A percentile compares a stretch with the other conserved stretches of the same genome.
Conservation (phyloP, 75 land plant species). For the Selaginella moellendorffii region DNA sequence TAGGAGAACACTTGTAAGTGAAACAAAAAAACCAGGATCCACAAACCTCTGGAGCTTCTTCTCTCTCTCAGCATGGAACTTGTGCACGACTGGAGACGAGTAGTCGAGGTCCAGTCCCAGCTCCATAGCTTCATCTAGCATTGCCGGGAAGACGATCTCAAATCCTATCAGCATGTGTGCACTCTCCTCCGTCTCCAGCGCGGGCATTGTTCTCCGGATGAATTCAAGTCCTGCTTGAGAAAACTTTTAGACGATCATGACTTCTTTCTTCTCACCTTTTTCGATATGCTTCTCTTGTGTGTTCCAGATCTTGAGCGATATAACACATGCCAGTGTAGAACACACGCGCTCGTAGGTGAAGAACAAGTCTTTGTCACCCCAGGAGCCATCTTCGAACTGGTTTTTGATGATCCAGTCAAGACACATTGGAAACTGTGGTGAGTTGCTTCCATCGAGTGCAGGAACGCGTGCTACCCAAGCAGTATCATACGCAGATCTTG, state of each 20-base stretch:
- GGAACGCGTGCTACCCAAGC: constrained; percentile 13
- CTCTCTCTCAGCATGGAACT: constrained; percentile 35
- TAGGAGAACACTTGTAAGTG: too few species aligned
- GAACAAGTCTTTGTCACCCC: constrained; percentile 11
- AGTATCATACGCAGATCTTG: constrained; percentile 8
- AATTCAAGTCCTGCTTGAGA: constrained; percentile 41
- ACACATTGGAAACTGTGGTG: background rate
- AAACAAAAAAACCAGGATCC: too few species aligned
- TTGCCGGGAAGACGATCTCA: constrained; percentile 69
- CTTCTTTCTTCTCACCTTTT: constrained; percentile 24
- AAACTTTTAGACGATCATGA: background rate
- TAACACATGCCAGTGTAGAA: constrained; percentile 60
- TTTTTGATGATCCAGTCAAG: background rate
- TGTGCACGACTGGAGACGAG: constrained; percentile 34
- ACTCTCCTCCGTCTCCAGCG: constrained; percentile 36
- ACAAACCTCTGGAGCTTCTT: constrained; percentile 70
- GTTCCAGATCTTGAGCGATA: constrained; percentile 60
- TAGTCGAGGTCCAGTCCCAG: constrained; percentile 48
- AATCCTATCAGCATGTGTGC: constrained; percentile 85
- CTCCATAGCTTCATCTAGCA: constrained; percentile 43
- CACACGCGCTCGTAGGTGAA: constrained; percentile 30
- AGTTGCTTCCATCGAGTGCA: background rate
- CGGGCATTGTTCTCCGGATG: constrained; percentile 31
- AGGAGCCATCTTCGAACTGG: constrained; percentile 7
- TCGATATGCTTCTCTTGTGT: constrained; percentile 31